Base-by-base conservation (phyloP, 176 grass and related monocot genomes). In the Secale cereale region DNA sequence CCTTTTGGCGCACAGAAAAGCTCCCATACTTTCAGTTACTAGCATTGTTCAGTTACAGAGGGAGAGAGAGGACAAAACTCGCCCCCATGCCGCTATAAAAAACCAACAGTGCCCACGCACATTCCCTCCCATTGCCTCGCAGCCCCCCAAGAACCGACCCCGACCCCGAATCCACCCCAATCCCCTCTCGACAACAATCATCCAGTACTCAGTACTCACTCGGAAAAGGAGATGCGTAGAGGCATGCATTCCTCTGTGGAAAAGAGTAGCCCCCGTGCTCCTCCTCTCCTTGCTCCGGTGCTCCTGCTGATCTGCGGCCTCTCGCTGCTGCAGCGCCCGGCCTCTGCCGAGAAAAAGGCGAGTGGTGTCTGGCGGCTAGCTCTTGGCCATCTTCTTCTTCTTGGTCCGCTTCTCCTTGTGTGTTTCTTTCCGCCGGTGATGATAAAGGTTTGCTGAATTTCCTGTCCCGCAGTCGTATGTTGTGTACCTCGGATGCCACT, bases 401-500 rank as follows among this genome's bases (percentile, higher is more conserved):
- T 57, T 59, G 8, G 64, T 43, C 75, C 77, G n/a, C 4, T 69
- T 35, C 23, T 65, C 36, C 12, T 15, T n/a, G n/a, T 11, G n/a
- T 11, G 5, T 13, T 5, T 46, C 10, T 29, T 56, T 39, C 33
- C 36, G 70, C 10, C 32, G 76, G 50, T 22, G 48, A 30, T 22
- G 48, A 29, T 19, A 50, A 59, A 91, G 45, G 63, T 25, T 37
- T 10, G 28, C 15, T 30, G 37, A n/a, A n/a, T 23, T 46, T 56
- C 1, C 1, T 63, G 41, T 23, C 59, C 20, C 67, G 87, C 91
- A 98, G 96, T 84, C 93, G 7, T 98, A 90, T 83, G 89, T 98
- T 62, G 87, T 98, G 7, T 98, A 98, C 86, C 63, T 94, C 2
- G 96, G 96, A 30, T 78, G 76, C 0, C 91, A 98, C 88, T 87